A percentile compares a stretch with the other conserved stretches of the same genome.
phyloP scores from a whole-genome alignment of 495 filamentous ascomycete genomes.

The Penicillium bialowiezense region DNA sequence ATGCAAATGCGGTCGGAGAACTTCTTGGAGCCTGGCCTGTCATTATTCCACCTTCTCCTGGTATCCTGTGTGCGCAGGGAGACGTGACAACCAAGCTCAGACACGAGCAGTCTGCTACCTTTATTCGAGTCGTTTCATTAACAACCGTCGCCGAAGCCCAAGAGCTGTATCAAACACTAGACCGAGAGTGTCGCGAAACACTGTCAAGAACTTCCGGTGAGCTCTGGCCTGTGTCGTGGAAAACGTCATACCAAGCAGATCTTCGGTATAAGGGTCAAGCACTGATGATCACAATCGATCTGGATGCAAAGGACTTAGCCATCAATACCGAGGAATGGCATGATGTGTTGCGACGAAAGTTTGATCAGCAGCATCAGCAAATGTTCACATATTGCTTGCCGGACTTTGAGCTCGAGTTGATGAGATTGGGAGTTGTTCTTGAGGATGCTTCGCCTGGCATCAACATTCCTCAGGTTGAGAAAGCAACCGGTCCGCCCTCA shows the following conservation, averaged over 20 bases:
- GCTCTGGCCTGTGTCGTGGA: slow-evolving; percentile 22
- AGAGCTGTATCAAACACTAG: slow-evolving; percentile 20
- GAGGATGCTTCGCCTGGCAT: slow-evolving; percentile 39
- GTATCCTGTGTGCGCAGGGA: slow-evolving; percentile 48
- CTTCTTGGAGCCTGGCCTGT: slow-evolving; percentile 49
- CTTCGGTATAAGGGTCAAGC: slow-evolving; percentile 50
- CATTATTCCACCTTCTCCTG: slow-evolving; percentile 49
- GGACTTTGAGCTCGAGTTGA: slow-evolving; percentile 43
- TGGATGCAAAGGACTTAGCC: slow-evolving; percentile 28
- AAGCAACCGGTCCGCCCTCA: slow-evolving; percentile 25
- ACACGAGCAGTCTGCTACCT: slow-evolving; percentile 42
- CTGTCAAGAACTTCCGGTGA: slow-evolving; percentile 14
- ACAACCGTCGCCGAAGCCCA: slow-evolving; percentile 26
- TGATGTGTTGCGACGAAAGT: slow-evolving; percentile 30
- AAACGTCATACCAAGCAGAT: slow-evolving; percentile 39
- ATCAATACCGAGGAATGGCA: slow-evolving; percentile 17
- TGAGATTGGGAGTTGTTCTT: slow-evolving; percentile 43
- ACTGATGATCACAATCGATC: slow-evolving; percentile 40
- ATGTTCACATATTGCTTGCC: slow-evolving; percentile 46
- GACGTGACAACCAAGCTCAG: slow-evolving; percentile 48
- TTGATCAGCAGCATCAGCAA: slow-evolving; percentile 43
- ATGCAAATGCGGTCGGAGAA: slow-evolving; percentile 47
- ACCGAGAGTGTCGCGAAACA: slow-evolving; percentile 17
- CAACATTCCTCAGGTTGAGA: slow-evolving; percentile 33
- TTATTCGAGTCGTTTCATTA: slow-evolving; percentile 34